Percentiles rank a stretch among this genome's conserved stretches.
Evolutionary conservation across 75 land plant genomes (phyloP).

Genomic region (Cupressus sempervirens): DNA sequence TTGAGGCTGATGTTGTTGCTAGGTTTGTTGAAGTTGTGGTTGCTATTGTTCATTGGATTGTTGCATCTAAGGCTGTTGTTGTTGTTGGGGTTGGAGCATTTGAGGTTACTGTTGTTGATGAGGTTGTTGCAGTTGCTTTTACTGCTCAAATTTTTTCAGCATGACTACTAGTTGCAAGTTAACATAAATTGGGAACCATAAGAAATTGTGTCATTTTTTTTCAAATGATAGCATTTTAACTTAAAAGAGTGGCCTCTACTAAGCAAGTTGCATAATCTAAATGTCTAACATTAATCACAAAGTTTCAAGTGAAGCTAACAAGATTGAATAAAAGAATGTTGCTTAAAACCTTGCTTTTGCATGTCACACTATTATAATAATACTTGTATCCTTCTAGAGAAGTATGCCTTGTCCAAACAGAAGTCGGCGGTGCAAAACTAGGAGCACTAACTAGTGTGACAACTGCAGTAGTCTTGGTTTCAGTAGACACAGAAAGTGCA

Average conservation of each 20-base stretch:
- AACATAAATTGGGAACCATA: no score
- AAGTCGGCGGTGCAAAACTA: conserved; percentile 21
- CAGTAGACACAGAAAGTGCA: no score
- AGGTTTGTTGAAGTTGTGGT: not conserved
- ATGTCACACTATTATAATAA: conserved; percentile 43
- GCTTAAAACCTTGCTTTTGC: conserved; percentile 43
- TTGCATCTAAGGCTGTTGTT: not conserved
- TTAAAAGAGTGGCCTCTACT: no score
- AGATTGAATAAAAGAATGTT: no score
- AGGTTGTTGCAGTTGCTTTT: conserved; percentile 24
- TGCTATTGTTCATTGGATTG: conserved; percentile 9
- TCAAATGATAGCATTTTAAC: no score
- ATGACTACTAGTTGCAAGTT: no score
- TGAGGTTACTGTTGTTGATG: conserved; percentile 8
- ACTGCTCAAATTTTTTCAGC: conserved; percentile 25
- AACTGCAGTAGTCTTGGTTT: not conserved
- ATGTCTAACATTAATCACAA: no score
- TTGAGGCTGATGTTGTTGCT: no score
- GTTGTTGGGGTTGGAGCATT: not conserved
- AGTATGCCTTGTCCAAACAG: conserved; percentile 49
- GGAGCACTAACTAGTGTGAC: conserved; percentile 19
- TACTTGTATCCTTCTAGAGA: conserved; percentile 57
- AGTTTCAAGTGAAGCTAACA: no score
- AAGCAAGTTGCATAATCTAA: no score
- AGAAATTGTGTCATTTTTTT: no score